Conservation (phyloP, 805 yeast species). For the Isabelozyma heimii region DNA sequence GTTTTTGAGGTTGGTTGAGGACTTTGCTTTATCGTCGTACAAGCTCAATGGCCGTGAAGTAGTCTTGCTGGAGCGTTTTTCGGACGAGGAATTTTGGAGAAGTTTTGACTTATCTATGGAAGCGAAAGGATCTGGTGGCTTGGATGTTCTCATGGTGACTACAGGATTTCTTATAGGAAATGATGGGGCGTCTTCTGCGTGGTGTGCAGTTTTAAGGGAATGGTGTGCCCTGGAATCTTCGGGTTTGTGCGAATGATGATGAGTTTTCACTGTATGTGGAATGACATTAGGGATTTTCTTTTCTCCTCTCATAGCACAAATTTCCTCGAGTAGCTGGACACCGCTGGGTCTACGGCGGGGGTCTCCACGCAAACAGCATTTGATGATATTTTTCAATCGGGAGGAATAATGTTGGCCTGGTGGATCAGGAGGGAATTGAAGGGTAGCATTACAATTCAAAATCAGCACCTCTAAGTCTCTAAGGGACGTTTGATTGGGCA, state of each 20-base stretch:
- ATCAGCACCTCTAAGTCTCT: slow-evolving; percentile 57
- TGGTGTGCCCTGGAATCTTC: slow-evolving; percentile 3
- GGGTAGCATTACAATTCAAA: slow-evolving; percentile 51
- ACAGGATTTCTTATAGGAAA: slow-evolving; percentile 1
- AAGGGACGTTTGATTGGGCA: slow-evolving; percentile 31
- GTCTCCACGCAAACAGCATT: slow-evolving; percentile 58
- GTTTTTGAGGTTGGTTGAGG: slow-evolving; percentile 25
- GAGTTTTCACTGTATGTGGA: slow-evolving; percentile 33
- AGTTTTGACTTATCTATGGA: slow-evolving; percentile 39
- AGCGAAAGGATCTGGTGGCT: slow-evolving; percentile 38
- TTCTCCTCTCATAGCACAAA: slow-evolving; percentile 55
- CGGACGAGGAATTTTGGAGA: slow-evolving; percentile 8
- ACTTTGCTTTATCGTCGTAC: slow-evolving; percentile 4
- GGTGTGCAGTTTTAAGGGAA: slow-evolving; percentile 2
- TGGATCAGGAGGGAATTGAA: slow-evolving; percentile 44
- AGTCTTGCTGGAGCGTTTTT: slow-evolving; percentile 2
- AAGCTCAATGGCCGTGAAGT: slow-evolving; percentile 5
- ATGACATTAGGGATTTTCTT: slow-evolving; percentile 41
- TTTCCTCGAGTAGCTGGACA: slow-evolving; percentile 66
- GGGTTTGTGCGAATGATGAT: slow-evolving; percentile 8
- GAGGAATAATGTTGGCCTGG: slow-evolving; percentile 51
- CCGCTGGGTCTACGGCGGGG: slow-evolving; percentile 74
- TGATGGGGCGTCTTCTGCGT: slow-evolving; percentile 1
- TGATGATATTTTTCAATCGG: slow-evolving; percentile 61
- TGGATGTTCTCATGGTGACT: neutral